Evolutionary conservation across 192 early-diverging fungal genomes (phyloP).

Genomic region (Geranomyces variabilis): DNA sequence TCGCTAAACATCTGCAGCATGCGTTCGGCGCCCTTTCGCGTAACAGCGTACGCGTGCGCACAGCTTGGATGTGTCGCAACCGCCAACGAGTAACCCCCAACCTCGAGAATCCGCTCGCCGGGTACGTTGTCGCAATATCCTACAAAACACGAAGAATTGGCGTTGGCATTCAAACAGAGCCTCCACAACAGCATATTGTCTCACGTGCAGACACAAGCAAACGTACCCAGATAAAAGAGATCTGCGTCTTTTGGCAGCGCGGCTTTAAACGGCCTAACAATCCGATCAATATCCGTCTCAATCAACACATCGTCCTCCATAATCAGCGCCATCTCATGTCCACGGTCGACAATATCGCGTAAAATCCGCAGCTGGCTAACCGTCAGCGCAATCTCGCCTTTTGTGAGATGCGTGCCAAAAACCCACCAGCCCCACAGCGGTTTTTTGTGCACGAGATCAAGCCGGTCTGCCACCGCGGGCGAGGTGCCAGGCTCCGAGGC

Average conservation of each 20-base stretch:
- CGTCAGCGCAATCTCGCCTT: constrained; percentile 6
- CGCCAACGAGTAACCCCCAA: background rate
- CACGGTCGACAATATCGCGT: constrained; percentile 7
- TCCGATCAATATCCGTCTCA: background rate
- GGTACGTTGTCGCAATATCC: constrained; percentile 19
- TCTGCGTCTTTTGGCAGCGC: constrained; percentile 11
- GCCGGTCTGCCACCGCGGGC: constrained; percentile 1
- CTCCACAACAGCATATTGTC: background rate
- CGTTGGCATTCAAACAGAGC: background rate
- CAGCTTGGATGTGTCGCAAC: constrained; percentile 22
- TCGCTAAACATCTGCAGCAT: constrained; percentile 6
- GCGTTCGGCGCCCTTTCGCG: constrained; percentile 1
- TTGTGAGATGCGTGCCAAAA: constrained; percentile 12
- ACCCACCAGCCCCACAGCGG: constrained; percentile 15
- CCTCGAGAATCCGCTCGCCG: background rate
- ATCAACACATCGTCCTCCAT: constrained; percentile 23
- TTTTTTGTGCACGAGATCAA: constrained; percentile 4
- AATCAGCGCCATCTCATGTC: background rate
- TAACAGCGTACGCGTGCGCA: constrained; percentile 18
- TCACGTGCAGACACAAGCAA: background rate
- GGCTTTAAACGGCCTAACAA: background rate
- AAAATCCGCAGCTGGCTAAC: constrained; percentile 19
- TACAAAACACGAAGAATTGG: background rate
- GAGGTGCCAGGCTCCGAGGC: background rate
- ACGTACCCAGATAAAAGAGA: constrained; percentile 19